These are phyloP conservation scores for Croton setiger DNA, from an alignment of 441 rosid genomes.

Conservation along the genomic window DNA sequence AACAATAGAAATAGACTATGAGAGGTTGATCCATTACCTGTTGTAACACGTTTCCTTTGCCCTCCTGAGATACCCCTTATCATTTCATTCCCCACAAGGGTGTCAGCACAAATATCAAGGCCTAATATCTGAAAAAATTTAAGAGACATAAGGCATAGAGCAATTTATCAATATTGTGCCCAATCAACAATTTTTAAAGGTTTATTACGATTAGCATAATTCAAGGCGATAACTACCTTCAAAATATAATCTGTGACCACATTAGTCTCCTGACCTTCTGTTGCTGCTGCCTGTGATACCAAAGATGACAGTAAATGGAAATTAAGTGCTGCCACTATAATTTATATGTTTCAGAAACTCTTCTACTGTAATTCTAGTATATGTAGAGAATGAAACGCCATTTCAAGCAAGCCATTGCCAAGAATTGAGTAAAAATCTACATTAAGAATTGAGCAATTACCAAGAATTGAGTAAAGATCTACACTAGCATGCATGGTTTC, in stretches of 20 bases:
- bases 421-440: background rate
- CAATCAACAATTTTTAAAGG: background rate
- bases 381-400: background rate
- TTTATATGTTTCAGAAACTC: background rate
- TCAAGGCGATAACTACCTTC: conserved; percentile 29
- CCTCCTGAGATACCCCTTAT: conserved; percentile 93
- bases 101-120: conserved; percentile 77
- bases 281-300: conserved; percentile 41
- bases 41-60: conserved; percentile 84
- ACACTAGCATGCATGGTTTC: background rate
- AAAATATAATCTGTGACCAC: conserved; percentile 66
- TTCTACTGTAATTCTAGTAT: background rate
- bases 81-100: conserved; percentile 84
- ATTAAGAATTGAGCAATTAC: background rate
- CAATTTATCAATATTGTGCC: background rate
- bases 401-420: background rate
- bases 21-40: conserved; percentile 37
- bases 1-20: background rate
- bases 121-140: conserved; percentile 56
- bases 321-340: background rate
- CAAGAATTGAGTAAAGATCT: background rate
- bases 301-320: background rate
- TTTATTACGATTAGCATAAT: background rate
- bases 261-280: conserved; percentile 59
- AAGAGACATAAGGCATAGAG: background rate